phyloP scores from a whole-genome alignment of 805 yeast species.

The Ogataea angusta region DNA sequence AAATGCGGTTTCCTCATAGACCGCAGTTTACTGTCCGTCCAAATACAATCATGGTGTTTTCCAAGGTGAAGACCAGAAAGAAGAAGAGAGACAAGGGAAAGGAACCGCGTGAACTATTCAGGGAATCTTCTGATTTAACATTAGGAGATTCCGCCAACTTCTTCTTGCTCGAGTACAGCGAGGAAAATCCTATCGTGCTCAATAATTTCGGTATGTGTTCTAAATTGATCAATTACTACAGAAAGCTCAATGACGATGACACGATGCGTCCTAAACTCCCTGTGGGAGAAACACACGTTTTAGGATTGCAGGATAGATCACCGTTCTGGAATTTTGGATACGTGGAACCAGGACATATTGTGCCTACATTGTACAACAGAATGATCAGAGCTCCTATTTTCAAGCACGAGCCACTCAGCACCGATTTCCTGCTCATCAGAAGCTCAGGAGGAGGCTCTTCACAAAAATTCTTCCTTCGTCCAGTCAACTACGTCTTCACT shows the following conservation, averaged over 20 bases:
- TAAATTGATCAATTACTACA: constrained; percentile 86
- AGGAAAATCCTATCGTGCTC: constrained; percentile 77
- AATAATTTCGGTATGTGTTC: constrained; percentile 96
- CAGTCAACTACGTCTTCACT: constrained; percentile 68
- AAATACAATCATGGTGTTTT: constrained; percentile 71
- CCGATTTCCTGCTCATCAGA: constrained; percentile 80
- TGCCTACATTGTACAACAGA: constrained; percentile 89
- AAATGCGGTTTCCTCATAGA: constrained; percentile 76
- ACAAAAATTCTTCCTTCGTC: constrained; percentile 65
- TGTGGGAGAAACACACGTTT: constrained; percentile 91
- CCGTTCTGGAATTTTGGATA: constrained; percentile 99
- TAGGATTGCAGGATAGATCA: constrained; percentile 93
- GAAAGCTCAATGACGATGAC: constrained; percentile 80
- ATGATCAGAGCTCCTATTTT: constrained; percentile 91
- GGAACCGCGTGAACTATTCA: constrained; percentile 69
- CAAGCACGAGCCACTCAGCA: constrained; percentile 71
- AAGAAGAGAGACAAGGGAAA: constrained; percentile 87
- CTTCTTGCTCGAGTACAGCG: constrained; percentile 83
- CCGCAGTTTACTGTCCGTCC: constrained; percentile 73
- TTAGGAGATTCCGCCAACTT: constrained; percentile 78
- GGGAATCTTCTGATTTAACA: constrained; percentile 70
- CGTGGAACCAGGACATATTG: constrained; percentile 91
- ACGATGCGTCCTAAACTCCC: constrained; percentile 80
- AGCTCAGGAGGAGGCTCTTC: constrained; percentile 75
- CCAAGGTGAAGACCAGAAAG: constrained; percentile 73